These are phyloP conservation scores for Castanea sativa DNA, from an alignment of 306 rosid genomes.

Conservation along the genomic window DNA sequence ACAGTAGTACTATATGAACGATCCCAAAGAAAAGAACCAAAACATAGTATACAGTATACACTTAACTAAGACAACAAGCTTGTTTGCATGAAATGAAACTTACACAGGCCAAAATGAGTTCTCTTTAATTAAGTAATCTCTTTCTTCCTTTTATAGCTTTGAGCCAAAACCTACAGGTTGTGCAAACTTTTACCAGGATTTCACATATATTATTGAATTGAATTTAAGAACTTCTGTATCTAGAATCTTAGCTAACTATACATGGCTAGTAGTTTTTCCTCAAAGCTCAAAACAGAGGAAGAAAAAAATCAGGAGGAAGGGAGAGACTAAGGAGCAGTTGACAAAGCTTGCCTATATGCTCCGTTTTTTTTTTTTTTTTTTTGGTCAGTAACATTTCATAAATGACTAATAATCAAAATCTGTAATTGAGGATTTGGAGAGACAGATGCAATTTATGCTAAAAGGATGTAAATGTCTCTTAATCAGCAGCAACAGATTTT, in stretches of 20 bases:
- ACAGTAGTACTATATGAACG: no score
- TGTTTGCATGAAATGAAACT: no score
- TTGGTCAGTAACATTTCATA: not conserved
- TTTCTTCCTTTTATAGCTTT: no score
- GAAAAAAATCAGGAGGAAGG: not conserved
- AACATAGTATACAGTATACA: no score
- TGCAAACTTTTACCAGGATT: no score
- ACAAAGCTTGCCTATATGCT: not conserved
- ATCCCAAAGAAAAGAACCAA: no score
- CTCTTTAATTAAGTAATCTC: no score
- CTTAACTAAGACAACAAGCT: no score
- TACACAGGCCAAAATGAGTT: no score
- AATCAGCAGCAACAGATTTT: conserved; percentile 12
- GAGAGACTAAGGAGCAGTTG: not conserved
- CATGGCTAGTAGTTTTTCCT: not conserved
- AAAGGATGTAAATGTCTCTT: conserved; percentile 6
- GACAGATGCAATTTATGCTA: conserved; percentile 7
- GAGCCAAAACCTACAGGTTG: no score
- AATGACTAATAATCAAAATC: not conserved
- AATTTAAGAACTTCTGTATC: not conserved
- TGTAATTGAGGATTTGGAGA: not conserved
- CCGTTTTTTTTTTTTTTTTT: not conserved
- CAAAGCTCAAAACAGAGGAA: not conserved
- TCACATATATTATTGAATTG: not conserved
- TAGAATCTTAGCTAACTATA: not conserved